phyloP scores from a whole-genome alignment of 2,329 filamentous ascomycete species.

The Plectosphaerella sp. region DNA sequence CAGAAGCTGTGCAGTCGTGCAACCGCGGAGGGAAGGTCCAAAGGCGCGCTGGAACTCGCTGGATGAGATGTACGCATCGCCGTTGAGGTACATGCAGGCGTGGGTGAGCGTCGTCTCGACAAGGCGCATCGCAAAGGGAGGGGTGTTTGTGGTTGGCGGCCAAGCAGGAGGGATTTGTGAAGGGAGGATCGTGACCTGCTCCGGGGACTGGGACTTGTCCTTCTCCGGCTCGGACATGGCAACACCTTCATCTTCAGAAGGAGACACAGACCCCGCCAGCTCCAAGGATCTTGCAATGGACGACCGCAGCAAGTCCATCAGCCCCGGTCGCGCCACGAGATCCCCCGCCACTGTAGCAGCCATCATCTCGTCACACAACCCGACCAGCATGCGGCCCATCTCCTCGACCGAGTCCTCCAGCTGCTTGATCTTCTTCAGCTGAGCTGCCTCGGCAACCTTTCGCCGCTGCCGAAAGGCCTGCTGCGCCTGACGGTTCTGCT shows the following conservation, averaged over 20 bases:
- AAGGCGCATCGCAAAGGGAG: neutral
- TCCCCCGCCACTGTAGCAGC: neutral
- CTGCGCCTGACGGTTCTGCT: constrained; percentile 23
- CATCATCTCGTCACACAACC: constrained; percentile 21
- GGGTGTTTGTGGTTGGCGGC: neutral
- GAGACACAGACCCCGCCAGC: too few species aligned
- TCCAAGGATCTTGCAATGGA: too few species aligned
- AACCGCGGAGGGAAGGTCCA: too few species aligned
- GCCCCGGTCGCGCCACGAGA: too few species aligned
- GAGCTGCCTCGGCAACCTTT: constrained; percentile 20
- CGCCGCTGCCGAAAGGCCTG: constrained; percentile 21
- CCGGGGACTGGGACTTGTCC: too few species aligned
- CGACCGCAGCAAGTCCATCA: too few species aligned
- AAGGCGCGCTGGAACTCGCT: too few species aligned
- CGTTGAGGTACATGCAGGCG: neutral
- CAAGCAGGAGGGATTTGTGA: neutral
- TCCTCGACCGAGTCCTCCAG: constrained; percentile 21
- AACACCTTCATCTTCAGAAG: too few species aligned
- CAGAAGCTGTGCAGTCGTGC: too few species aligned
- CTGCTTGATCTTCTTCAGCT: constrained; percentile 17
- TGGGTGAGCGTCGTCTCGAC: neutral
- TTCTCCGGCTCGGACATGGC: too few species aligned
- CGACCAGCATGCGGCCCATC: constrained; percentile 22
- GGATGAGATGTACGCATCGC: neutral
- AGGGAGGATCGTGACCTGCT: neutral